phyloP scores from a whole-genome alignment of 2,329 filamentous ascomycete genomes.

The Cordyceps pruinosa region DNA sequence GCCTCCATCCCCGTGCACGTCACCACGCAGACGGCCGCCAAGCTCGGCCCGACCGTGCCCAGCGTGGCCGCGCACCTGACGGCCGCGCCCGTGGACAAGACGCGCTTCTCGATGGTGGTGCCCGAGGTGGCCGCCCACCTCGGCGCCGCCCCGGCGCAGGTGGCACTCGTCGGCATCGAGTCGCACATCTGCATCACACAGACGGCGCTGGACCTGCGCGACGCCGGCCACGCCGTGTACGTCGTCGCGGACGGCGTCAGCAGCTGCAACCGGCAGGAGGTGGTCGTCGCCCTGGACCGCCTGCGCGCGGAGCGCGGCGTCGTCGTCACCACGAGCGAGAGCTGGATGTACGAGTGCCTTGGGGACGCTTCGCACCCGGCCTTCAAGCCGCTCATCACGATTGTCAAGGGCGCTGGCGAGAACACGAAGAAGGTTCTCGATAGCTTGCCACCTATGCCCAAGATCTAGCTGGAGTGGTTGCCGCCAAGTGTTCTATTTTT shows the following conservation, averaged over 20 bases:
- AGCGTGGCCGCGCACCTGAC: conserved; percentile 55
- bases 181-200: conserved; percentile 92
- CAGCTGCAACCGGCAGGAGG: conserved; percentile 77
- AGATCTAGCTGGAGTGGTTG: conserved; percentile 36
- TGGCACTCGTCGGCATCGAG: conserved; percentile 86
- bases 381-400: conserved; percentile 64
- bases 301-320: conserved; percentile 65
- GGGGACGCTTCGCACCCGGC: conserved; percentile 68
- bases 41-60: conserved; percentile 72
- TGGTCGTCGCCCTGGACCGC: conserved; percentile 69
- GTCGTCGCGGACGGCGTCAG: conserved; percentile 84
- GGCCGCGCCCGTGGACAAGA: conserved; percentile 69
- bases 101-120: conserved; percentile 80
- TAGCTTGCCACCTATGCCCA: conserved; percentile 52
- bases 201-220: conserved; percentile 75
- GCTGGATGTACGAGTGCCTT: conserved; percentile 81
- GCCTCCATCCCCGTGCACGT: conserved; percentile 73
- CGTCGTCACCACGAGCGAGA: conserved; percentile 79
- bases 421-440: conserved; percentile 65
- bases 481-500: neutral
- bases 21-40: conserved; percentile 75
- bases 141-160: conserved; percentile 40
- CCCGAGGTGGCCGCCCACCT: conserved; percentile 50
- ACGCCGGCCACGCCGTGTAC: conserved; percentile 72
- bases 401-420: conserved; percentile 71